Evolutionary conservation across 495 filamentous ascomycete species (phyloP), one percentile per base, ranked within the genome.

Genomic region (Hypoxylon lenormandii): DNA sequence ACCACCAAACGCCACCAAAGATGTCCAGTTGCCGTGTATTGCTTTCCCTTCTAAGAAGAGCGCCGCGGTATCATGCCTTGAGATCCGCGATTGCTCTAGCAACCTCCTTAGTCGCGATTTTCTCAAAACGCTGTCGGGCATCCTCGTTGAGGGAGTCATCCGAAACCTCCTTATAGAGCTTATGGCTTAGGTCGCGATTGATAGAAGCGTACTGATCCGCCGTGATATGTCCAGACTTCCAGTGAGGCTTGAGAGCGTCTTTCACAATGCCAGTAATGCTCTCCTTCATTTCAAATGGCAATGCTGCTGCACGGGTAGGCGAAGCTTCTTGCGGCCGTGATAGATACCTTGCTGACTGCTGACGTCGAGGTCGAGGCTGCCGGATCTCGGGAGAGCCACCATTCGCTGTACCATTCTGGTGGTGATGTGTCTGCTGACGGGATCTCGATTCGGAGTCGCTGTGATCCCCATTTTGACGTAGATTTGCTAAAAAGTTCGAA

Each of bases 141-240:
- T 85, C 83, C 30, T 87, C 83, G 26, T 80, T 68, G 2, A 74
- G 61, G n/a, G 84, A 81, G 0, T 82, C 81, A 46, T 89, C 87
- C 5, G 85, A 86, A 12, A 94, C 87, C 37, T 87, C 86, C 38
- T 96, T 91, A 74, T 97, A 97, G n/a, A 97, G 79, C 78, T 86
- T 89, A 15, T 91, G 86, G 12, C 91, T 95, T 22, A 97, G 87
- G 36, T 87, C 89, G 46, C 92, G 87, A 75, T 97, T 97, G 79
- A 97, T 93, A 46, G 89, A 86, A 4, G 89, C 93, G 79, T 92
- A 97, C 75, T 97, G 90, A 40, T 96, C 89, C 69, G 91, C 89
- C 30, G 88, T 89, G 8, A 97, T 80, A 45, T 87, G 80, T 57
- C 87, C 87, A 11, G 87, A 86, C 64, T 90, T 81, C 83, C 82